A percentile compares a stretch with the other conserved stretches of the same genome.
phyloP scores from a whole-genome alignment of 805 yeast species.

The Lachancea quebecensis region DNA sequence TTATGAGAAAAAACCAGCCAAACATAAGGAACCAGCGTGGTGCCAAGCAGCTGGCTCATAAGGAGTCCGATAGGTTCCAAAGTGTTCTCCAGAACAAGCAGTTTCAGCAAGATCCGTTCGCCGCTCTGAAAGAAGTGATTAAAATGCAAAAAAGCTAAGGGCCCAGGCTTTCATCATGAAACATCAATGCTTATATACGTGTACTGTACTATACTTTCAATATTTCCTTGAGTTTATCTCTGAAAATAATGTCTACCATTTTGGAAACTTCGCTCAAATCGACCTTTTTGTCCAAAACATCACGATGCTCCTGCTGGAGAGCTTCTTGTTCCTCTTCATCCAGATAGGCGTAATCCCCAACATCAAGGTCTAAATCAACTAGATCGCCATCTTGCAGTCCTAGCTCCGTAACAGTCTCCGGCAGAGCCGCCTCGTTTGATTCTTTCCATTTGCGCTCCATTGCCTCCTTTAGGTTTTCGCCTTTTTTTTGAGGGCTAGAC shows the following conservation, averaged over 20 bases:
- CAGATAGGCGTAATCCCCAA: slow-evolving; percentile 22
- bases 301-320: slow-evolving; percentile 28
- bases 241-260: slow-evolving; percentile 21
- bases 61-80: slow-evolving; percentile 54
- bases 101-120: slow-evolving; percentile 57
- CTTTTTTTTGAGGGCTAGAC: slow-evolving; percentile 17
- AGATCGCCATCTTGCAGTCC: slow-evolving; percentile 45
- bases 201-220: slow-evolving; percentile 6
- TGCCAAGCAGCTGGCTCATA: slow-evolving; percentile 45
- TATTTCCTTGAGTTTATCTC: slow-evolving; percentile 9
- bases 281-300: slow-evolving; percentile 14
- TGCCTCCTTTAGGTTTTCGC: slow-evolving; percentile 21
- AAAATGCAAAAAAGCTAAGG: slow-evolving; percentile 26
- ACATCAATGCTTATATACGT: background rate
- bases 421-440: slow-evolving; percentile 38
- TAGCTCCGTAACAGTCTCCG: slow-evolving; percentile 38
- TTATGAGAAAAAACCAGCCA: slow-evolving; percentile 38
- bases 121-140: slow-evolving; percentile 56
- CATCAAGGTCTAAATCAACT: slow-evolving; percentile 35
- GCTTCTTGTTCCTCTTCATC: slow-evolving; percentile 19
- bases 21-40: slow-evolving; percentile 50
- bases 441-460: slow-evolving; percentile 38
- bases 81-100: slow-evolving; percentile 46
- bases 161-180: background rate
- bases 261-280: slow-evolving; percentile 24